These are phyloP conservation scores for Microascus cirrosus DNA, from an alignment of 2,329 filamentous ascomycete species.

Conservation along the genomic window DNA sequence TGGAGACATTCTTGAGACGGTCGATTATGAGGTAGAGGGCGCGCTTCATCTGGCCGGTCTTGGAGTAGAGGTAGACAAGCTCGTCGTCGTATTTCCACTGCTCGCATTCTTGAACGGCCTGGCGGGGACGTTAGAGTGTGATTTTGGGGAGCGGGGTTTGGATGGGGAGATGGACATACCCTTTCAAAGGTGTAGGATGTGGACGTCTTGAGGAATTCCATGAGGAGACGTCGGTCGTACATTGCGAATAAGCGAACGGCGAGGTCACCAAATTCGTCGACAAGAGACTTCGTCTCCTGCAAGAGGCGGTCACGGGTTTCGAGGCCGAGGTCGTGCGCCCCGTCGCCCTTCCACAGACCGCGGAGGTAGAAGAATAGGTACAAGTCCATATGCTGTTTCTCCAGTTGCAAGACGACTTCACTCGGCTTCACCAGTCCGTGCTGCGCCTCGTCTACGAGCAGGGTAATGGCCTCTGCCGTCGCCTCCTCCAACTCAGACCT, in stretches of 20 bases:
- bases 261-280: slow-evolving; percentile 80
- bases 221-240: slow-evolving; percentile 68
- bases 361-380: slow-evolving; percentile 92
- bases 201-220: slow-evolving; percentile 77
- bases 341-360: slow-evolving; percentile 71
- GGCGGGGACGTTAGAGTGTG: slow-evolving; percentile 2
- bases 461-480: slow-evolving; percentile 70
- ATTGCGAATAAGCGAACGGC: slow-evolving; percentile 78
- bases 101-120: slow-evolving; percentile 71
- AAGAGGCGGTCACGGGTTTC: slow-evolving; percentile 46
- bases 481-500: slow-evolving; percentile 64
- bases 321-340: slow-evolving; percentile 40
- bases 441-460: slow-evolving; percentile 85
- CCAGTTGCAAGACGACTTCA: slow-evolving; percentile 68
- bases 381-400: slow-evolving; percentile 52
- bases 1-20: slow-evolving; percentile 78
- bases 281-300: slow-evolving; percentile 53
- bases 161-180: slow-evolving; percentile 19
- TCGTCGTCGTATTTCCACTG: slow-evolving; percentile 72
- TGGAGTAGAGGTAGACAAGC: slow-evolving; percentile 90
- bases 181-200: slow-evolving; percentile 83
- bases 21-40: slow-evolving; percentile 91
- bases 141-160: no score
- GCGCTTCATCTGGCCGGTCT: slow-evolving; percentile 86
- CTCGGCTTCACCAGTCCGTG: slow-evolving; percentile 73